Evolutionary conservation across 495 filamentous ascomycete species (phyloP), one percentile per base, ranked within the genome.

Genomic region (Aspergillus asperescens): DNA sequence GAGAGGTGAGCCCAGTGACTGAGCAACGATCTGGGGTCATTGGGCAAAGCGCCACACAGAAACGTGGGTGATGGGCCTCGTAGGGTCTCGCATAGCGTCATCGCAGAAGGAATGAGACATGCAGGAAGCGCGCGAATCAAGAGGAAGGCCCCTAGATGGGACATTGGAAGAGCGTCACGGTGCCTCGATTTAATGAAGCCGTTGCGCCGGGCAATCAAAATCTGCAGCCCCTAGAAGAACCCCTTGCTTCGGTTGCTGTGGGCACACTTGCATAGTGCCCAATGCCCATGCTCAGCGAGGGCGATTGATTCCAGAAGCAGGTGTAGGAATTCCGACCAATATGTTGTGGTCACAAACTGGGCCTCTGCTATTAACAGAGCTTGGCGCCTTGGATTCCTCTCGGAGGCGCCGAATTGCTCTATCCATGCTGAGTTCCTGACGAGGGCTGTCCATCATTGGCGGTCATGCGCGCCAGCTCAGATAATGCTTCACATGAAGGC

Each of bases 201-300:
- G 59, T 60, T 60, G 56, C 54, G 39, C 55, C 49, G 59, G 62
- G 62, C 59, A 65, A 65, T 62, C 56, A 25, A 47, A 57, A 57
- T 38, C 15, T 18, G 44, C 32, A 35, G 27, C 52, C 62, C 59
- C 57, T 60, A 53, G 42, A 18, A 52, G 48, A 25, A 23, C 53
- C 62, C 62, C 62, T 65, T 65, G 62, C 62, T 42, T 62, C 20
- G 48, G 57, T 59, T 59, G 57, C 54, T 60, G 57, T 56, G 48
- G 58, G 52, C 43, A 51, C 46, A 46, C 27, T 40, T 55, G 25
- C 42, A 49, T 19, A 29, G 15, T 34, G 53, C 27, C 54, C 59
- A 29, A 7, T 34, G 53, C 27, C 54, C 59, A 62, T 64, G 28
- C 25, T 56, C 57, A 35, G 49, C 24, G 34, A 48, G 29, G 50